Percentiles rank a stretch among this genome's conserved stretches.
phyloP scores from a whole-genome alignment of 1,284 basidiomycete species.

The Pseudozyma sp. region DNA sequence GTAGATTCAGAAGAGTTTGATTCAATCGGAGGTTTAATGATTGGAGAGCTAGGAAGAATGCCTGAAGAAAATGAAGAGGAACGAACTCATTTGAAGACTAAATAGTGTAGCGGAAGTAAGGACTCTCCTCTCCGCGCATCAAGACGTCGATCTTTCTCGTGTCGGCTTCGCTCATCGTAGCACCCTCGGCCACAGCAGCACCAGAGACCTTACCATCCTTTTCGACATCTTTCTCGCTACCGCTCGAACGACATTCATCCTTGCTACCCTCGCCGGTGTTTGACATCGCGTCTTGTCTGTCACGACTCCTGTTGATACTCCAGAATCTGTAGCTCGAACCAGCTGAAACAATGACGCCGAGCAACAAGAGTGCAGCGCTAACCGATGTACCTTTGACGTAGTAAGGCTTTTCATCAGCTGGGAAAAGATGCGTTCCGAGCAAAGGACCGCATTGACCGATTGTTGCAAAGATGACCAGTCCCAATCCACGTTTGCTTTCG shows the following conservation, averaged over 20 bases:
- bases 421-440: conserved; percentile 59
- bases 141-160: conserved; percentile 36
- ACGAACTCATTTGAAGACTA: too few species aligned
- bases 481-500: conserved; percentile 57
- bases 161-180: conserved; percentile 15
- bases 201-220: conserved; percentile 8
- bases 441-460: conserved; percentile 61
- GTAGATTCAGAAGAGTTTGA: too few species aligned
- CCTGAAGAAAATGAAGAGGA: too few species aligned
- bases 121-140: conserved; percentile 41
- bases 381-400: conserved; percentile 55
- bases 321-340: conserved; percentile 25
- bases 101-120: conserved; percentile 54
- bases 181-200: conserved; percentile 14
- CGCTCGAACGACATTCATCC: background rate
- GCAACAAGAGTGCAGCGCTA: conserved; percentile 45
- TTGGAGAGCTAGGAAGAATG: too few species aligned
- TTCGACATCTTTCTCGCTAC: conserved; percentile 9
- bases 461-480: conserved; percentile 56
- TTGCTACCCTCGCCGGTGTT: background rate
- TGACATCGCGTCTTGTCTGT: background rate
- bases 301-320: conserved; percentile 30
- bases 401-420: conserved; percentile 48
- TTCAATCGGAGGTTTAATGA: too few species aligned
- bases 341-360: conserved; percentile 37